phyloP scores from a whole-genome alignment of 768 basidiomycete genomes.

The Termitomyces sp. region DNA sequence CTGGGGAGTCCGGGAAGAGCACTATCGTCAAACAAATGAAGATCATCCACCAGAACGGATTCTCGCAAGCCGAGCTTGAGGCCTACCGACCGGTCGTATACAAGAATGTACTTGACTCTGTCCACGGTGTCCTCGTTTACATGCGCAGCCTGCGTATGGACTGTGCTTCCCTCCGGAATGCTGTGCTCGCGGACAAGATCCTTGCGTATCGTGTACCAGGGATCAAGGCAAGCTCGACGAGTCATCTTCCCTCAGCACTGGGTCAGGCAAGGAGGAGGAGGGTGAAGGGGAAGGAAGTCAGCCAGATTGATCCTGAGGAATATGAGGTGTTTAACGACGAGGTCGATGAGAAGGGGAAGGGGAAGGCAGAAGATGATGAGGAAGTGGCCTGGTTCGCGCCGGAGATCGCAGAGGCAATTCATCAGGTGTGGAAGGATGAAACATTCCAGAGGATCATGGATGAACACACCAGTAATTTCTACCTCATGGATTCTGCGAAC shows the following conservation, averaged over 20 bases:
- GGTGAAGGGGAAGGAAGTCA: not conserved
- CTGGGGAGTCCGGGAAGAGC: slow-evolving; percentile 91
- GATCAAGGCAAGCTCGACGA: slow-evolving; percentile 37
- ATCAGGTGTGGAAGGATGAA: slow-evolving; percentile 64
- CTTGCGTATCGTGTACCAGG: slow-evolving; percentile 37
- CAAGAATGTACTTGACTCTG: slow-evolving; percentile 84
- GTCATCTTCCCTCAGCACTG: slow-evolving; percentile 3
- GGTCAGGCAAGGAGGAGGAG: not conserved
- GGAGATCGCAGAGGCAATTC: slow-evolving; percentile 64
- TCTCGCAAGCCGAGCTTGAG: slow-evolving; percentile 69
- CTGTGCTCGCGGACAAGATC: slow-evolving; percentile 19
- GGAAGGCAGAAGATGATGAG: not conserved
- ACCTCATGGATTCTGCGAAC: slow-evolving; percentile 90
- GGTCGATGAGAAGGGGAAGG: not conserved
- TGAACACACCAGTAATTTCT: slow-evolving; percentile 69
- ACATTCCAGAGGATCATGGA: slow-evolving; percentile 49
- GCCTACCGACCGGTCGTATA: slow-evolving; percentile 76
- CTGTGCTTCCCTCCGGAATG: slow-evolving; percentile 60
- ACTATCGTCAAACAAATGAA: slow-evolving; percentile 99
- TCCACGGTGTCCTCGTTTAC: slow-evolving; percentile 77
- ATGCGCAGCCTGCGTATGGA: slow-evolving; percentile 85
- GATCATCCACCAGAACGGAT: slow-evolving; percentile 94
- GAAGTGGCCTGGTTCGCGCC: slow-evolving; percentile 33
- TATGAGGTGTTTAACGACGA: not conserved
- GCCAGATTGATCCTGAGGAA: slow-evolving; percentile 11